Evolutionary conservation across 768 basidiomycete genomes (phyloP), one percentile per base, ranked within the genome.

Genomic region (Mycena latifolia): DNA sequence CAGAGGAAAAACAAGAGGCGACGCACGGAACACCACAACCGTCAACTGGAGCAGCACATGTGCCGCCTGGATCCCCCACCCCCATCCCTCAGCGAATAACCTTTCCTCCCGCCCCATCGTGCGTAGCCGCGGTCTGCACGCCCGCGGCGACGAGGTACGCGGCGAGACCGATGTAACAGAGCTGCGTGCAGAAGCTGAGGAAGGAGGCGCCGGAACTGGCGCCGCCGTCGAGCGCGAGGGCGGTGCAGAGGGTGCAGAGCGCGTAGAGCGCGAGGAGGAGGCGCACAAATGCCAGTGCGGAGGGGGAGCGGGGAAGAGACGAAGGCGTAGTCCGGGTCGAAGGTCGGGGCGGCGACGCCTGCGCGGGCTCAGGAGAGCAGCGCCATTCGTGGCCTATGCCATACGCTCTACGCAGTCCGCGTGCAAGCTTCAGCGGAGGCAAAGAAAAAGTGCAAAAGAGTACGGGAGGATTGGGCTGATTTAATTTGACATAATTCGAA

Each of bases 41-140:
- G 87, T 88, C 5, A 84, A 73, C 50, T 83, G 77, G 39, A 92
- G 73, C 33, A 88, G 65, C 3, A 87, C 77, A 68, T 92, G 91
- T 35, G 89, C 70, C 33, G 85, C 78, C 69, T 90, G 90, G 22
- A 90, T 72, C 1, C 78, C 46, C 33, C 80, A 81, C 0, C 84
- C 84, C 91, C 91, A 91, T 27, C 75, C 72, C 66, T 89, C 25
- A 92, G 78, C 1, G 86, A 85, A 61, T 91, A 91, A n/a, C n/a
- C n/a, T n/a, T n/a, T n/a, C 31, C 73, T 71, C 29, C n/a, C n/a
- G n/a, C 76, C 78, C 57, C 66, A 52, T 7, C 72, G 61, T 0
- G 79, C 83, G 64, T 85, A 90, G 0, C 74, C 6, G 82, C 39
- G 0, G 87, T 87, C 58, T 91, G 90, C 1, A 85, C 77, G 4